These are phyloP conservation scores for Solanum appendiculatum DNA, from an alignment of 257 asterid species.

Conservation along the genomic window DNA sequence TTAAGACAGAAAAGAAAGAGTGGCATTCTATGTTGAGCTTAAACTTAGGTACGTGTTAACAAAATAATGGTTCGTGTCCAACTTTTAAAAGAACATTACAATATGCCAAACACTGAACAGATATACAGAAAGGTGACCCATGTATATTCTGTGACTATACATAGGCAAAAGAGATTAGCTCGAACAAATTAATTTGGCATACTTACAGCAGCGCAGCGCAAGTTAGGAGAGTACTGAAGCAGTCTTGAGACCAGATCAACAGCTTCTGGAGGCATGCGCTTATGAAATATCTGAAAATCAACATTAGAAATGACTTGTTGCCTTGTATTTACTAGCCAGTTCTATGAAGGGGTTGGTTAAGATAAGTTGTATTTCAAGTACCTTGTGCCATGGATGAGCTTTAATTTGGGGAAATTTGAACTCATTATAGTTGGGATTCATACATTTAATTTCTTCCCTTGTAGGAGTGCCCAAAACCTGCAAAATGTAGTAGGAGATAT, in stretches of 20 bases:
- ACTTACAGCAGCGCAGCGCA: conserved; percentile 53
- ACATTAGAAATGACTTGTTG: not conserved
- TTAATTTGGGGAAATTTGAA: conserved; percentile 53
- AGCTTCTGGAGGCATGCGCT: conserved; percentile 62
- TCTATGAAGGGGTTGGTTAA: not conserved
- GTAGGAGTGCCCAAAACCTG: conserved; percentile 67
- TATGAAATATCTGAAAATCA: conserved; percentile 37
- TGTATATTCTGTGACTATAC: not conserved
- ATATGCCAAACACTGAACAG: not conserved
- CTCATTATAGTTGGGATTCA: conserved; percentile 56
- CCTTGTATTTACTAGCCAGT: not conserved
- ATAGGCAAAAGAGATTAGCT: not conserved
- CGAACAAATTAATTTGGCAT: not conserved
- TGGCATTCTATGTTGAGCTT: not conserved
- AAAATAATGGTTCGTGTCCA: not conserved
- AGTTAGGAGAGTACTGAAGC: conserved; percentile 51
- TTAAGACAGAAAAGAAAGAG: not conserved
- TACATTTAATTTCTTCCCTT: conserved; percentile 55
- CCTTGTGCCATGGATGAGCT: conserved; percentile 74
- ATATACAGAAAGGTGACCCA: not conserved
- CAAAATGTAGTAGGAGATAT: not conserved
- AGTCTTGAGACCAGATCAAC: conserved; percentile 55
- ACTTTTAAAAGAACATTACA: not conserved
- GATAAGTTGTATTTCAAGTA: not conserved
- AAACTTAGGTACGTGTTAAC: not conserved